phyloP scores from a whole-genome alignment of 75 land plant genomes.

The Pinus tabuliformis region DNA sequence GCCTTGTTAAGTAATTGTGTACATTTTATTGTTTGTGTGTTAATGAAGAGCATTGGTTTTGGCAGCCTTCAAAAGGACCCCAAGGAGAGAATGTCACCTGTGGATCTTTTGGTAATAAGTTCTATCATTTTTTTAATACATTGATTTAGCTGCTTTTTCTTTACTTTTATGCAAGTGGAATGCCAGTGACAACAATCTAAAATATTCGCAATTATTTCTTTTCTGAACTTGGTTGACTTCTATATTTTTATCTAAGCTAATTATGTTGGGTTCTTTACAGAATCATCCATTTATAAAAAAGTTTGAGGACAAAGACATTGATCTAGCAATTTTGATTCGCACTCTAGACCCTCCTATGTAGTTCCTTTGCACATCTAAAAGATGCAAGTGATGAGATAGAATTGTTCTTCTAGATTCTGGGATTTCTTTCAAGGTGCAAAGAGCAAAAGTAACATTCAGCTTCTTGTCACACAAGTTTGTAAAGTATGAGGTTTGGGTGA shows the following conservation, averaged over 20 bases:
- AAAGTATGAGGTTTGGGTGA: not conserved
- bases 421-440: not conserved
- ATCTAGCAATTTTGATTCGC: constrained; percentile 61
- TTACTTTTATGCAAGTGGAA: not conserved
- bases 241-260: not conserved
- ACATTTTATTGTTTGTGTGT: not conserved
- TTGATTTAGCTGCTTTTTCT: not conserved
- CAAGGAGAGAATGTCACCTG: constrained; percentile 63
- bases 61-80: constrained; percentile 86
- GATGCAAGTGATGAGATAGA: not conserved
- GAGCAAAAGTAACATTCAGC: not conserved
- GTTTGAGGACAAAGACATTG: constrained; percentile 78
- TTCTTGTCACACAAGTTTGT: constrained; percentile 2
- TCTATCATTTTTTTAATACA: not conserved
- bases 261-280: constrained; percentile 33
- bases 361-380: constrained; percentile 1
- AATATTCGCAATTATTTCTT: not conserved
- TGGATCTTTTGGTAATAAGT: constrained; percentile 55
- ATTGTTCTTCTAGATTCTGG: not conserved
- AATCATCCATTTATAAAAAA: constrained; percentile 84
- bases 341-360: constrained; percentile 64
- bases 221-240: not conserved
- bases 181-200: not conserved
- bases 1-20: not conserved
- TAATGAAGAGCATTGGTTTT: constrained; percentile 6